phyloP scores from a whole-genome alignment of 108 stramenopile species.

The Cylindrotheca fusiformis region DNA sequence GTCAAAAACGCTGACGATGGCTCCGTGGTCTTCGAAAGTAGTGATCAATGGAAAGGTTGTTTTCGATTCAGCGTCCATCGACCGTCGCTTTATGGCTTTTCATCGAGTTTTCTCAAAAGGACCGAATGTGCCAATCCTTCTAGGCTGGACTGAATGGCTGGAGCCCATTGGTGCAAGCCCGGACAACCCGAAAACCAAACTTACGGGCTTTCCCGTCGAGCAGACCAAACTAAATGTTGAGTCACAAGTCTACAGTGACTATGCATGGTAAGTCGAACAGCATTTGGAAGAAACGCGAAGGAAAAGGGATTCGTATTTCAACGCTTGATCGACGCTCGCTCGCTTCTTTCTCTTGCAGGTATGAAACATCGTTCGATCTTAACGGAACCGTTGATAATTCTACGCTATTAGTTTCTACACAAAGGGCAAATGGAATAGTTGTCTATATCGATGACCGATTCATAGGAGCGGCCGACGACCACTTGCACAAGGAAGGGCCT shows the following conservation, averaged over 20 bases:
- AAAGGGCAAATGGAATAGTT: constrained; percentile 37
- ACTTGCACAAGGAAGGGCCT: constrained; percentile 41
- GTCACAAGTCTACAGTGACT: constrained; percentile 42
- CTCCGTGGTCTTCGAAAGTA: constrained; percentile 30
- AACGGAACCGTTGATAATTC: constrained; percentile 10
- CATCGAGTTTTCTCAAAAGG: constrained; percentile 13
- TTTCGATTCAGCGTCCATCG: constrained; percentile 39
- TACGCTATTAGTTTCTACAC: constrained; percentile 30
- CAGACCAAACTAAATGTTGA: constrained; percentile 35
- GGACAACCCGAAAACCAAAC: constrained; percentile 8
- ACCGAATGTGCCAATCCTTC: constrained; percentile 3
- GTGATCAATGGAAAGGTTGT: constrained; percentile 28
- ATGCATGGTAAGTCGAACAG: constrained; percentile 34
- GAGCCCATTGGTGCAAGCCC: constrained; percentile 29
- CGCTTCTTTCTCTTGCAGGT: constrained; percentile 4
- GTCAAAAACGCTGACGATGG: constrained; percentile 8
- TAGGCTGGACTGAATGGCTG: constrained; percentile 33
- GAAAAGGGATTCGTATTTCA: too few relatives aligned
- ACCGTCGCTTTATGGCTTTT: constrained; percentile 20
- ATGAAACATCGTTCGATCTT: constrained; percentile 29
- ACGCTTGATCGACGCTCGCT: too few relatives aligned
- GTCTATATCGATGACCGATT: constrained; percentile 45
- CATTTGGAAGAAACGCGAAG: too few relatives aligned
- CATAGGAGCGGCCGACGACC: constrained; percentile 33
- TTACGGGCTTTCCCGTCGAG: constrained; percentile 29